Evolutionary conservation across 306 rosid genomes (phyloP).

Genomic region (Castanea sativa): DNA sequence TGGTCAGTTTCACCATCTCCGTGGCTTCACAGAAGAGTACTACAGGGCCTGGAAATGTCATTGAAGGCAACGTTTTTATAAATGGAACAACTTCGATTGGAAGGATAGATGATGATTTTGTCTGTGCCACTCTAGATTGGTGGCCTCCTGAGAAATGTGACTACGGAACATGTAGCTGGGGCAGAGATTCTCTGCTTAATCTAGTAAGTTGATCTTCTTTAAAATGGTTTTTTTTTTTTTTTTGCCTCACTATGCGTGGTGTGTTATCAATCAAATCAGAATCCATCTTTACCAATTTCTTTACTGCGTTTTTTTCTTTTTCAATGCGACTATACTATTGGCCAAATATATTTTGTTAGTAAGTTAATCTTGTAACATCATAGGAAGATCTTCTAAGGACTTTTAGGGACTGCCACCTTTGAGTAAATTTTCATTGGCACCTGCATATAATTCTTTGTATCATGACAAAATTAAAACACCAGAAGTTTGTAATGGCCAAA

Average conservation of each 20-base stretch:
- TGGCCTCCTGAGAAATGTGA: constrained; percentile 99
- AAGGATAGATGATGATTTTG: constrained; percentile 67
- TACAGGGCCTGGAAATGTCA: neutral
- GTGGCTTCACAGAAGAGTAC: neutral
- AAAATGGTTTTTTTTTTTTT: neutral
- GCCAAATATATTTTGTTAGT: neutral
- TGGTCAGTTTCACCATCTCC: neutral
- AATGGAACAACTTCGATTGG: constrained; percentile 62
- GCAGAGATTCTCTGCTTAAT: constrained; percentile 76
- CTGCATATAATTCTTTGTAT: too few species aligned
- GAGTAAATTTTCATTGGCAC: too few species aligned
- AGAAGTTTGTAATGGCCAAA: too few species aligned
- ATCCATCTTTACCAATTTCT: neutral
- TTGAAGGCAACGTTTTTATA: constrained; percentile 46
- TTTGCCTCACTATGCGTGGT: too few species aligned
- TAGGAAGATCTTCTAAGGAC: neutral
- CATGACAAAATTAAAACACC: too few species aligned
- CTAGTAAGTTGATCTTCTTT: constrained; percentile 44
- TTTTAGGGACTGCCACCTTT: too few species aligned
- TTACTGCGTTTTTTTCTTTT: too few species aligned
- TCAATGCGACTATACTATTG: neutral
- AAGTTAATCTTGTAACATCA: too few species aligned
- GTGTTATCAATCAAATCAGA: neutral
- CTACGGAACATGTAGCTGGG: constrained; percentile 90
- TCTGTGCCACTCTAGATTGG: constrained; percentile 97